phyloP scores from a whole-genome alignment of 108 stramenopile genomes.

The Skeletonema costatum region DNA sequence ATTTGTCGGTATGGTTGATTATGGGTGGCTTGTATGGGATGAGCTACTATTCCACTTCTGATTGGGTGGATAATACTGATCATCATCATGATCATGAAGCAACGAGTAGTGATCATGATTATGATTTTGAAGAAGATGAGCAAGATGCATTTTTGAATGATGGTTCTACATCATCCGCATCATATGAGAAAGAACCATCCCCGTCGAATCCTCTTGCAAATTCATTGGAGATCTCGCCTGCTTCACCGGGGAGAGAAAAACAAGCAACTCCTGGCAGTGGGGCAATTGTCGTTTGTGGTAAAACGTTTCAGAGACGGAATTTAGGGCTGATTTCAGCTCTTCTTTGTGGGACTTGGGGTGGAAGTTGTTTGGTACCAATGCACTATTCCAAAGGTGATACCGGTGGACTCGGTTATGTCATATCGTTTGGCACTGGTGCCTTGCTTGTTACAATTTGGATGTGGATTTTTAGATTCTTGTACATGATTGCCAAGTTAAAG shows the following conservation, averaged over 20 bases:
- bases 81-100: not conserved
- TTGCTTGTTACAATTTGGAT: conserved; percentile 54
- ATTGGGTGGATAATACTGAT: not conserved
- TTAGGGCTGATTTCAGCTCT: conserved; percentile 43
- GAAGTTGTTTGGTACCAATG: conserved; percentile 55
- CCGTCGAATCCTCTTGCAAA: not conserved
- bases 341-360: conserved; percentile 52
- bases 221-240: not conserved
- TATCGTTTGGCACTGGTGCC: conserved; percentile 74
- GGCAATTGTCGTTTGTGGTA: conserved; percentile 22
- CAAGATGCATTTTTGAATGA: conserved; percentile 11
- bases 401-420: conserved; percentile 67
- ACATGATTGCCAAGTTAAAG: conserved; percentile 19
- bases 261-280: not conserved
- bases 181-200: not conserved
- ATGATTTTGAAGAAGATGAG: conserved; percentile 17
- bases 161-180: not conserved
- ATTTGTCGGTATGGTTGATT: conserved; percentile 52
- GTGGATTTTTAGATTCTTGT: conserved; percentile 60
- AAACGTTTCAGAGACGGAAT: conserved; percentile 20
- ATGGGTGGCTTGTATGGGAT: conserved; percentile 71
- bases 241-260: conserved; percentile 9
- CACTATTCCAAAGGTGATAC: conserved; percentile 51
- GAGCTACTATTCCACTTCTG: conserved; percentile 63
- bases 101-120: not conserved